Evolutionary conservation across 768 basidiomycete genomes (phyloP), one percentile per base, ranked within the genome.

Genomic region (Rhizopogon roseolus): DNA sequence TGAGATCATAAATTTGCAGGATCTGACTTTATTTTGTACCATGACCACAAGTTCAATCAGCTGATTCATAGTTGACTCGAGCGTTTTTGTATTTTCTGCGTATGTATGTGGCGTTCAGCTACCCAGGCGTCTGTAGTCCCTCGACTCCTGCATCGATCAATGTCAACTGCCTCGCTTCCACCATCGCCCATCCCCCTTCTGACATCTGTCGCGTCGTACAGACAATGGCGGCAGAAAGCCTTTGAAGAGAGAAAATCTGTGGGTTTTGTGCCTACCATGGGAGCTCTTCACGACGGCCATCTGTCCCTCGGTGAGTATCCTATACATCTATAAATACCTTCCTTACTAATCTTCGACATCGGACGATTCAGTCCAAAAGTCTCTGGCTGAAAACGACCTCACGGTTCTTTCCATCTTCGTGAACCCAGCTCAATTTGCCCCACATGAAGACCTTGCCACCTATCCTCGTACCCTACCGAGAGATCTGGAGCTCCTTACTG

Each of bases 191-290:
- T 81, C 74, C 65, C 68, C 25, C 63, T 81, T 49, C 79, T 92
- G 57, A 80, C 75, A 8, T 81, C 86, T 0, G 75, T 93, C 25
- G 66, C 77, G 5, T 70, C 77, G 0, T 87, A 81, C 62, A 77
- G 90, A 38, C 69, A 73, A 73, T 99, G 97, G 96, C 73, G 96
- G 25, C 69, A 75, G 46, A 70, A 71, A 32, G 90, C 84, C 0
- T 81, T 81, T 54, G 74, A 77, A 1, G 70, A 75, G 42, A 72
- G 74, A 29, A 80, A 84, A 64, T 78, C 82, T 1, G 92, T 99
- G 5, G 97, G 97, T 0, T 91, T 90, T 54, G 93, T 99, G n/a
- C 82, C 97, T 0, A 99, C 97, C 10, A 98, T 98, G 96, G 96
- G 96, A 19, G 96, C 96, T 2, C 72, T 99, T 41, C 97, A 99